Evolutionary conservation across 345 rosid genomes (phyloP), one percentile per base, ranked within the genome.

Genomic region (Isatis tinctoria): DNA sequence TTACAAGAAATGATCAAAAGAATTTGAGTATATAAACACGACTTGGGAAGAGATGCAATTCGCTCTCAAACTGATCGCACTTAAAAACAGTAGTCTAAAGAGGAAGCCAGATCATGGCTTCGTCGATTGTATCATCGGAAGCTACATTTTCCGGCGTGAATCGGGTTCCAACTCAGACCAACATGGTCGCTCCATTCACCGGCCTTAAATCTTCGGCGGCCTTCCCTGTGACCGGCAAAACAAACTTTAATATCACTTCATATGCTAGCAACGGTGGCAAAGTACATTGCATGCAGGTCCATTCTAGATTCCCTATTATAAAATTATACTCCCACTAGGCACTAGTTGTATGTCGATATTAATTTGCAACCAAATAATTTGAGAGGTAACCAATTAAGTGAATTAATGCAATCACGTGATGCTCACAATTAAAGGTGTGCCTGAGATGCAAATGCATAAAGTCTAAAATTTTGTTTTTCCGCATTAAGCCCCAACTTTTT

Each of bases 101-200:
- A 48, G 6, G 9, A 44, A 33, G 30, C 35, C 12, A 47, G 12
- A 18, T 10, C 13, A 47, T 47, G 53, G 53, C 53, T 47, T 47
- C 53, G 18, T 47, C 53, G 27, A 6, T 18, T 47, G 26, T 47
- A 17, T 47, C 26, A 47, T 9, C 43, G 43, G 64, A 14, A 57
- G 4, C 28, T 1, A 32, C 61, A 32, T 32, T 57, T 16, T 32
- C 39, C 26, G 10, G 43, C n/a, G 63, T 58, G 43, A 58, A 35
- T 16, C 16, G 74, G 5, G 8, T 22, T 14, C 30, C 44, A 16
- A 51, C 76, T 48, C 78, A 66, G 54, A 71, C 75, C 67, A 74
- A 63, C 73, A 73, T 78, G 74, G 85, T 79, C 30, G 81, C 80
- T n/a, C 81, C 84, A 12, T 80, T 80, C 78, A 71, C 82, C 2